Evolutionary conservation across 257 asterid species (phyloP), one percentile per base, ranked within the genome.

Genomic region (Mitragyna speciosa): DNA sequence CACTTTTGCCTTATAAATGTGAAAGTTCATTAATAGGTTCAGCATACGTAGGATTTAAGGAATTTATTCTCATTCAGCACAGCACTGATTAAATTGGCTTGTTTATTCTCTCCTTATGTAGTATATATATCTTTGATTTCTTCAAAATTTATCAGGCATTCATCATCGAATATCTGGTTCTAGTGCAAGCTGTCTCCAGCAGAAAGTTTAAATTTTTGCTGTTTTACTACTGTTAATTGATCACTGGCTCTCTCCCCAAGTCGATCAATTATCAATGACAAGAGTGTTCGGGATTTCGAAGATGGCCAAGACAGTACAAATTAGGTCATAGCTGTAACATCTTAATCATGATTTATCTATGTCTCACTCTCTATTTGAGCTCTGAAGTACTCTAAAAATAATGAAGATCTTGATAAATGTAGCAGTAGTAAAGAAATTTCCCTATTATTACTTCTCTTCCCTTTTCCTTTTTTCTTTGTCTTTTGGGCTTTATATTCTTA

Each of bases 1-100:
- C 31, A 54, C 65, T 72, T 79, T 79, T 59, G 72, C 77, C 59
- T 79, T 79, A 20, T 12, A n/a, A 31, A 61, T 48, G 51, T 48
- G 72, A 31, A 2, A 71, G 64, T 73, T 73, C 28, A 31, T 20
- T 24, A 12, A 12, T n/a, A 63, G 51, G 72, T 22, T 70, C 76
- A 2, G 51, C 63, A 14, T 64, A 72, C 6, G 58, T 24, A 45
- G 12, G 5, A 4, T 20, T 28, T 4, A 45, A 22, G 65, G 82
- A 72, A 79, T 72, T 72, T 59, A 79, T 79, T 79, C 48, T 4
- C 48, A 0, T 5, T 1, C 12, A 15, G 6, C 26, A 67, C 0
- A 33, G n/a, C 68, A 39, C 28, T 12, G 33, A 17, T 19, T 15
- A 59, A 36, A 19, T 8, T 39, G 45, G 36, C 10, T 49, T 36